Evolutionary conservation across 192 early-diverging fungal species (phyloP).

Genomic region (Coemansia reversa): DNA sequence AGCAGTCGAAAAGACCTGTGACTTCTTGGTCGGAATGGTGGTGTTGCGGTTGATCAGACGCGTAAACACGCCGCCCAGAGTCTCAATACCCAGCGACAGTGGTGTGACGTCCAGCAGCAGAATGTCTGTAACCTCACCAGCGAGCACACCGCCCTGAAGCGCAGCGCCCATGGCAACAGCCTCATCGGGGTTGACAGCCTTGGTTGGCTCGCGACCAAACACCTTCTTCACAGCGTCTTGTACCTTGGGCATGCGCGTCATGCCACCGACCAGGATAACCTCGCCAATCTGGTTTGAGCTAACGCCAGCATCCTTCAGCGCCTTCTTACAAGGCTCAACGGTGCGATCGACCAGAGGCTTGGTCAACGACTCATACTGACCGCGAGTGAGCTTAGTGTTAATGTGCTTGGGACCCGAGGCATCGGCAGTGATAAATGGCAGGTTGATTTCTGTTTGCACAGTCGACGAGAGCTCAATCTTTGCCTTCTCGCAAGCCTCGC

Average conservation of each 20-base stretch:
- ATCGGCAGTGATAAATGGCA: slow-evolving; percentile 87
- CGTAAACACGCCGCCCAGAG: slow-evolving; percentile 96
- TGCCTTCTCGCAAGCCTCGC: slow-evolving; percentile 97
- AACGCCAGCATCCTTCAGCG: slow-evolving; percentile 93
- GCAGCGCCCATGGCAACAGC: slow-evolving; percentile 98
- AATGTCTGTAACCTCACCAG: slow-evolving; percentile 94
- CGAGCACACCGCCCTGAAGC: slow-evolving; percentile 96
- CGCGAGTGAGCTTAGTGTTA: slow-evolving; percentile 88
- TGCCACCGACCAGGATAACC: slow-evolving; percentile 96
- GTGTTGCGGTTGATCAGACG: slow-evolving; percentile 97
- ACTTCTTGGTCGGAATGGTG: slow-evolving; percentile 99
- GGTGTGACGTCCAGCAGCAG: slow-evolving; percentile 96
- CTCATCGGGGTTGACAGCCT: slow-evolving; percentile 97
- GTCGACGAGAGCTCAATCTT: slow-evolving; percentile 98
- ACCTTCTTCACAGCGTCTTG: slow-evolving; percentile 85
- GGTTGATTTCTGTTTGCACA: slow-evolving; percentile 93
- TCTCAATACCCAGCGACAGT: slow-evolving; percentile 97
- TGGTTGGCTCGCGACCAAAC: slow-evolving; percentile 91
- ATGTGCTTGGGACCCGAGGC: slow-evolving; percentile 96
- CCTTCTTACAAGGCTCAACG: slow-evolving; percentile 90
- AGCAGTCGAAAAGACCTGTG: slow-evolving; percentile 98
- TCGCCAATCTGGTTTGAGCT: slow-evolving; percentile 81
- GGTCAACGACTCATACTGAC: slow-evolving; percentile 84
- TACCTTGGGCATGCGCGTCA: slow-evolving; percentile 97
- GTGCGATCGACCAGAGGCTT: slow-evolving; percentile 84